Evolutionary conservation across 2,329 filamentous ascomycete genomes (phyloP).

Genomic region (Penicillium sp.): DNA sequence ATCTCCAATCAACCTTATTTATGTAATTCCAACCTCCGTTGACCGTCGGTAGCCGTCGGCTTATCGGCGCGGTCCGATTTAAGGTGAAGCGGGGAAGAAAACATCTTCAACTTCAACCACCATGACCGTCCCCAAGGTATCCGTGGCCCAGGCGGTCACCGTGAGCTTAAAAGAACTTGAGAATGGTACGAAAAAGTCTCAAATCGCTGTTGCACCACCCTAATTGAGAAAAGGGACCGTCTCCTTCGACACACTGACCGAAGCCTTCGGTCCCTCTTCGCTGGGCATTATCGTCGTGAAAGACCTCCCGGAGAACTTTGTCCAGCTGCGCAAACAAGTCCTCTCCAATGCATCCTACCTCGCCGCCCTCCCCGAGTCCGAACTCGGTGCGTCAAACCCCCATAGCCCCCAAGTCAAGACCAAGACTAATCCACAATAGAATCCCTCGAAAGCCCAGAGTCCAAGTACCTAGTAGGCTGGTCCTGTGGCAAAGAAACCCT

Average conservation of each 20-base stretch:
- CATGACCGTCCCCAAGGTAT: constrained; percentile 20
- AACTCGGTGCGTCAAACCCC: constrained; percentile 61
- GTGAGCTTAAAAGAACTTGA: constrained; percentile 50
- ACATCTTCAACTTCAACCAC: constrained; percentile 1
- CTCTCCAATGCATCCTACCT: constrained; percentile 88
- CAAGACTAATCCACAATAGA: constrained; percentile 25
- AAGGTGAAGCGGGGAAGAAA: constrained; percentile 18
- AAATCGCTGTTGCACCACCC: neutral
- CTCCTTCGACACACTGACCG: constrained; percentile 45
- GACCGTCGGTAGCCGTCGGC: constrained; percentile 19
- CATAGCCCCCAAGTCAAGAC: constrained; percentile 22
- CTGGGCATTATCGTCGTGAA: constrained; percentile 92
- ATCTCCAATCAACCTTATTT: too few relatives aligned
- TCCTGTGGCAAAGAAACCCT: constrained; percentile 64
- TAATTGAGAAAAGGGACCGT: constrained; percentile 33
- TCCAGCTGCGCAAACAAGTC: constrained; percentile 67
- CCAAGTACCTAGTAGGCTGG: constrained; percentile 64
- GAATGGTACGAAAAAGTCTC: constrained; percentile 40
- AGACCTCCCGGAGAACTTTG: constrained; percentile 72
- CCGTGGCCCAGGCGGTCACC: constrained; percentile 43
- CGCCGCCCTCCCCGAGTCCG: constrained; percentile 69
- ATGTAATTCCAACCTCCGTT: neutral
- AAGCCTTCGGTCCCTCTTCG: constrained; percentile 86
- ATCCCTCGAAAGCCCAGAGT: constrained; percentile 42
- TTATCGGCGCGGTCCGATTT: constrained; percentile 11